Percentiles rank a stretch among this genome's conserved stretches.
These are phyloP conservation scores for Thielaviopsis punctulata DNA, from an alignment of 2,329 filamentous ascomycete species.

Conservation along the genomic window DNA sequence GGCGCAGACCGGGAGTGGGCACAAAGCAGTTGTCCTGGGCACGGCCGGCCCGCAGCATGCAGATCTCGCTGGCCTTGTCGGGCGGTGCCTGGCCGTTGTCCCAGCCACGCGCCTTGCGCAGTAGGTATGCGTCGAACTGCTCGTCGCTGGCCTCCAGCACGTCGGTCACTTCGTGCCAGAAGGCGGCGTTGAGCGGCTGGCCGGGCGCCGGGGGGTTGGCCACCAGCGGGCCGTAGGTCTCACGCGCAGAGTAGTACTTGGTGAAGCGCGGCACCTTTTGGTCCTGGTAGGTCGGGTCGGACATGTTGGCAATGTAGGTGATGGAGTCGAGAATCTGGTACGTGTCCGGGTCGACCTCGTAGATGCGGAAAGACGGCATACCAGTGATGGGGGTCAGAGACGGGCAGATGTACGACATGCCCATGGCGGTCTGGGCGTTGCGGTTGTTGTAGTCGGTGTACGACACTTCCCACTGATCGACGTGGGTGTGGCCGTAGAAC, in stretches of 20 bases:
- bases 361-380: conserved; percentile 39
- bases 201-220: conserved; percentile 22
- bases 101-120: conserved; percentile 31
- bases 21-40: conserved; percentile 33
- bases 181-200: conserved; percentile 34
- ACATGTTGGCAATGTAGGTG: conserved; percentile 37
- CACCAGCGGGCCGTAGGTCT: conserved; percentile 31
- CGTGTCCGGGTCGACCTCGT: conserved; percentile 38
- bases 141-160: conserved; percentile 26
- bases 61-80: conserved; percentile 27
- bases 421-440: conserved; percentile 25
- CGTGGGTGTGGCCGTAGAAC: conserved; percentile 41
- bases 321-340: conserved; percentile 36
- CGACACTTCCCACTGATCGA: conserved; percentile 37
- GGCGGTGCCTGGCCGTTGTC: conserved; percentile 22
- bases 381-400: conserved; percentile 37
- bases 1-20: conserved; percentile 20
- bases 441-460: conserved; percentile 31
- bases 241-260: conserved; percentile 38
- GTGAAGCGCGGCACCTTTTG: conserved; percentile 30
- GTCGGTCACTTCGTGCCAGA: conserved; percentile 41
- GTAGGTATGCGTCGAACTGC: conserved; percentile 29
- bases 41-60: conserved; percentile 33
- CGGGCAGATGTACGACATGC: conserved; percentile 36
- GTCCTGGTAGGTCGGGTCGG: conserved; percentile 24